Evolutionary conservation across 495 filamentous ascomycete species (phyloP).

Genomic region (Hyphodiscus hymeniophilus): DNA sequence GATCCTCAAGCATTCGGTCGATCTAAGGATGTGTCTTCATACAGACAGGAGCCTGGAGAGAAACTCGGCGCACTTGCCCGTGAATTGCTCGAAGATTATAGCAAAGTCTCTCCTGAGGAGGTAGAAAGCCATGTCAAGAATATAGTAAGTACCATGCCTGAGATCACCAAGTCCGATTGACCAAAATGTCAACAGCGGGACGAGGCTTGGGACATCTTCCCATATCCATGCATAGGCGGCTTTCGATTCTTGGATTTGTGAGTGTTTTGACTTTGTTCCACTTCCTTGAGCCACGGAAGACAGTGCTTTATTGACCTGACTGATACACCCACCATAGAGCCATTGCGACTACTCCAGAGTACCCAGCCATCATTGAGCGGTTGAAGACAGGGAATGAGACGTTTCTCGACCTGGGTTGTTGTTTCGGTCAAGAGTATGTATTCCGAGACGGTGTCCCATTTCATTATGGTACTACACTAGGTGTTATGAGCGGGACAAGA

Average conservation of each 20-base stretch:
- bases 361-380: slow-evolving; percentile 7
- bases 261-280: slow-evolving; percentile 3
- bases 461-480: no score
- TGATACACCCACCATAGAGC: slow-evolving; percentile 5
- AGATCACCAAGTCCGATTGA: neutral
- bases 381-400: slow-evolving; percentile 17
- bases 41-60: neutral
- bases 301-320: no score
- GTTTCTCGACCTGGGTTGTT: slow-evolving; percentile 44
- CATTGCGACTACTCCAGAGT: slow-evolving; percentile 7
- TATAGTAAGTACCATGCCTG: slow-evolving; percentile 14
- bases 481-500: no score
- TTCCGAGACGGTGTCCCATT: no score
- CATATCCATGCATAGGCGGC: slow-evolving; percentile 34
- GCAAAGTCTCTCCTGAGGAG: slow-evolving; percentile 19
- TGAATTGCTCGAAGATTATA: slow-evolving; percentile 23
- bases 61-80: slow-evolving; percentile 7
- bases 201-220: slow-evolving; percentile 29
- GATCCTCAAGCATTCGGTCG: no score
- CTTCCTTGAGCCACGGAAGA: no score
- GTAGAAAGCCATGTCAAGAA: slow-evolving; percentile 21
- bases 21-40: no score
- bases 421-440: slow-evolving; percentile 34
- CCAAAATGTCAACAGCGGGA: slow-evolving; percentile 24
- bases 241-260: slow-evolving; percentile 33